Evolutionary conservation across 177 flowering plant species (phyloP), one percentile per base, ranked within the genome.

Genomic region (Telopea speciosissima): DNA sequence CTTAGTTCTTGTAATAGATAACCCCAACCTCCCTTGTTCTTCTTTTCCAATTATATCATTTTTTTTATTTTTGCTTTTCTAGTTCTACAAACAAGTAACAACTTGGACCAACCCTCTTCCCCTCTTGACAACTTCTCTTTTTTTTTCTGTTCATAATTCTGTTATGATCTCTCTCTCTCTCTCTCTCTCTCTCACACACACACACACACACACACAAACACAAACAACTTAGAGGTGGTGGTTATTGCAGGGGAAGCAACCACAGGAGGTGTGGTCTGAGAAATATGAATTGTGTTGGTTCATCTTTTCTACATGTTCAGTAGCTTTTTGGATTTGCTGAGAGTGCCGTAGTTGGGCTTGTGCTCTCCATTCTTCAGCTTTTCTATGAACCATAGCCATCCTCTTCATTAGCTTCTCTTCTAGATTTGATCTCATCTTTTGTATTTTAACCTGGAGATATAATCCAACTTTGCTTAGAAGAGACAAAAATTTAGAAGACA

Each of bases 381-480:
- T 90, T 72, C 95, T 77, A 45, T 91, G 93, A 45, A 88, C 97
- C 36, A 74, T 59, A 44, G 89, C 85, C 97, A 94, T 91, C 70
- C 88, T 89, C 79, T 84, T 91, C 97, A 90, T 89, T 66, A 86
- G 76, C 83, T 94, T 94, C 79, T 94, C 96, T 73, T 94, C 98
- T 26, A 90, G 71, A 76, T 87, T 83, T 73, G 97, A 84, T 78
- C 92, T 86, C 96, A 91, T 89, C 81, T 83, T 91, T 62, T 94
- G 88, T 73, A 94, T 90, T 76, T 94, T 94, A 80, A 94, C 96
- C 98, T 92, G 75, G 69, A 52, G 64, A 68, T 6, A n/a, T 21
- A 13, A 70, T 13, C 19, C 31, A 16, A 13, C 14, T 44, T 44
- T 44, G 14, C 11, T 44, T 44, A 3, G 14, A 44, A 44, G 8